Evolutionary conservation across 2,329 filamentous ascomycete species (phyloP).

Genomic region (Chaetothyriales sp.): DNA sequence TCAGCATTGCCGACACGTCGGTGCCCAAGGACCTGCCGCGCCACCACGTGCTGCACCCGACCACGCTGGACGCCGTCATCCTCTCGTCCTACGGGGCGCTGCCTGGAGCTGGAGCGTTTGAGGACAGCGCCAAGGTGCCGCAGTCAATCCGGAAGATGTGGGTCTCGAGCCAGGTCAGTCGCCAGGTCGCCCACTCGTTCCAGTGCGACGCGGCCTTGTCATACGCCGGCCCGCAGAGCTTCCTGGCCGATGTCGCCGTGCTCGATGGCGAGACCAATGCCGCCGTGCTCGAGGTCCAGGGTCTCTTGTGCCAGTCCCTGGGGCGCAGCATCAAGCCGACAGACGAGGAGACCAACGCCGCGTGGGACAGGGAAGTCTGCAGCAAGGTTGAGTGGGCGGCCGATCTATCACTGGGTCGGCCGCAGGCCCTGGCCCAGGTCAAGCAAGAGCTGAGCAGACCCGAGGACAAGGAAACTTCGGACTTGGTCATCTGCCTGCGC

Average conservation of each 20-base stretch:
- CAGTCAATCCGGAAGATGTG: neutral
- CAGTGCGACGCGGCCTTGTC: no score
- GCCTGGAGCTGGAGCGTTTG: no score
- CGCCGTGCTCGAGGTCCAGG: neutral
- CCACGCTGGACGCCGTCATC: slow-evolving; percentile 1
- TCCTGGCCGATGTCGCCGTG: no score
- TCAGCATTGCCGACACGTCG: no score
- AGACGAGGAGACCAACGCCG: neutral
- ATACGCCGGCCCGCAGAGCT: no score
- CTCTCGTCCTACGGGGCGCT: neutral
- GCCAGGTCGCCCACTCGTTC: neutral
- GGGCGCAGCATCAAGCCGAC: no score
- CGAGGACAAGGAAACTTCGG: no score
- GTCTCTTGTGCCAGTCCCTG: no score
- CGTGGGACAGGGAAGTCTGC: slow-evolving; percentile 1
- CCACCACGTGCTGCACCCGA: neutral
- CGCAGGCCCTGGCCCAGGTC: no score
- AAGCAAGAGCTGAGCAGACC: no score
- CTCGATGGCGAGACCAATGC: neutral
- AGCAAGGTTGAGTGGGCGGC: slow-evolving; percentile 1
- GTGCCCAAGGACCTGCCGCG: neutral
- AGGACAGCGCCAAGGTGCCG: slow-evolving; percentile 1
- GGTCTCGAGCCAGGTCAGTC: neutral
- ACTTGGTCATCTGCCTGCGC: no score
- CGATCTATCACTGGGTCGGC: neutral